Evolutionary conservation across 148 eudicot species (phyloP).

Genomic region (Fallopia convolvulus): DNA sequence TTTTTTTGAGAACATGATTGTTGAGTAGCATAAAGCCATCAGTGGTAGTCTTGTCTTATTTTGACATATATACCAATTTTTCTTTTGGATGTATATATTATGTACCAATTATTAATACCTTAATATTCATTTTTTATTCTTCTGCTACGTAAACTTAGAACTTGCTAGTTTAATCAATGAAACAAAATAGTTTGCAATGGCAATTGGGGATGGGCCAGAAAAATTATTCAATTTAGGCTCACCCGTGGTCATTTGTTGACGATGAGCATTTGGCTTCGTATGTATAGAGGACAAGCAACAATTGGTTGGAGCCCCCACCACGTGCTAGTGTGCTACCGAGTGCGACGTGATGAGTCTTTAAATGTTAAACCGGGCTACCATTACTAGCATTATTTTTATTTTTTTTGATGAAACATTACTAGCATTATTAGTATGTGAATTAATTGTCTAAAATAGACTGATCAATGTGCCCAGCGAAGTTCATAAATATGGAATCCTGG

Average conservation of each 20-base stretch:
- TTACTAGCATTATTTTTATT: background rate
- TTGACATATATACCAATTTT: too few relatives aligned
- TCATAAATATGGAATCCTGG: too few relatives aligned
- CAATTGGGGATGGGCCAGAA: background rate
- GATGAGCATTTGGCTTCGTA: background rate
- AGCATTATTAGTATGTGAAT: background rate
- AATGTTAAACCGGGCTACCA: background rate
- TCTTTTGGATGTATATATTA: background rate
- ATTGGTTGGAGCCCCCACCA: slow-evolving; percentile 5
- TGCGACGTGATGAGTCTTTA: background rate
- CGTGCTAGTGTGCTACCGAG: background rate
- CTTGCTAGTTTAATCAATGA: background rate
- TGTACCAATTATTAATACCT: background rate
- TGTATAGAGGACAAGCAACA: slow-evolving; percentile 1
- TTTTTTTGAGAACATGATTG: too few relatives aligned
- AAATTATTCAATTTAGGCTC: background rate
- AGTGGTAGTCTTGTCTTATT: too few relatives aligned
- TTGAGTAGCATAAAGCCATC: too few relatives aligned
- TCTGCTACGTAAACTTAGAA: background rate
- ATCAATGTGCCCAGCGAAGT: background rate
- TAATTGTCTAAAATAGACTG: background rate
- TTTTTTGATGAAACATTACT: too few relatives aligned
- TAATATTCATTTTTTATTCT: background rate
- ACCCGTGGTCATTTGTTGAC: background rate
- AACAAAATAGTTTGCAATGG: background rate